Base-by-base conservation (phyloP, 2,329 filamentous ascomycete genomes). In the Colletotrichum caudatum region DNA sequence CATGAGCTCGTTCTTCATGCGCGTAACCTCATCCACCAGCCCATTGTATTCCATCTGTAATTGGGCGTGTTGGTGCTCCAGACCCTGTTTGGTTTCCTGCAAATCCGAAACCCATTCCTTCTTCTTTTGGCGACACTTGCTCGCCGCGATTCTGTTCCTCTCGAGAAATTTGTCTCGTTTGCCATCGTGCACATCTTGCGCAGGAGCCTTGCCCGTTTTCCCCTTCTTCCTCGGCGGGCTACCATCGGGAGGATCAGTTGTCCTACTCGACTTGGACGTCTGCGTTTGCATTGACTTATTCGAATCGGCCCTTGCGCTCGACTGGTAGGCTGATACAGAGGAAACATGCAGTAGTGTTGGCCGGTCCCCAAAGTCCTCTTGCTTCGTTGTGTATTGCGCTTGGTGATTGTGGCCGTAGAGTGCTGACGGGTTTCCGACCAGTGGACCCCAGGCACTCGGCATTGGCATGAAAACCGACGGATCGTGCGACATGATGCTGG, bases 81-180 rank as follows among this genome's bases (percentile, higher is more conserved):
- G 75, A 0, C 77, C 80, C 12, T 78, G 74, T 66, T 84, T 84
- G 7, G 80, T 82, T 64, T 84, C 82, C 71, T 89, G 85, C 29
- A 89, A 76, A n/a, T 84, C 82, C 16, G 80, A 80, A 29, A 86
- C 83, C 82, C 84, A 88, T 74, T 84, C 80, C 79, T 88, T 89
- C 76, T 88, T 88, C 80, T 93, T 93, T 76, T 91, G 88, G 4
- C 92, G 88, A 77, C 92, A 94, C 77, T 93, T 94, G 78, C 90
- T 92, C 1, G 92, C 92, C 0, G 92, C 92, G 2, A 92, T 82
- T 12, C 92, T 86, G 78, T 94, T 94, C 72, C 92, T 88, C 79
- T 93, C 90, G 0, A 93, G 84, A 75, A 90, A 91, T 73, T 86
- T 86, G 72, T 83, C 85, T 37, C 88, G 84, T 75, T 87, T 89